These are phyloP conservation scores for Cicer yamashitae DNA, from an alignment of 306 rosid genomes.

Conservation along the genomic window DNA sequence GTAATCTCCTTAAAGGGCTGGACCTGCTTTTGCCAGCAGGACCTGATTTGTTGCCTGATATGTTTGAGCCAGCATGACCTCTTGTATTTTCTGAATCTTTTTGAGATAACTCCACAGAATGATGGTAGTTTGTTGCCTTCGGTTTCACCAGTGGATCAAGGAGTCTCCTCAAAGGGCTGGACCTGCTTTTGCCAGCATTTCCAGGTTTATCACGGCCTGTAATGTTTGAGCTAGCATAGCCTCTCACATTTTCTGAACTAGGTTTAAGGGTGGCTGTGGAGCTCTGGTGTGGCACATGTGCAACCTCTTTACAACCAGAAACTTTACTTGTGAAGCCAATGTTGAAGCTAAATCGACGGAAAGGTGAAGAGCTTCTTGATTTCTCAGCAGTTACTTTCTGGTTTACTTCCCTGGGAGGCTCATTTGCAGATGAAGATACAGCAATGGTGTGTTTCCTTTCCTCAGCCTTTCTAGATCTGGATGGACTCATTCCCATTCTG, in stretches of 20 bases:
- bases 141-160: slow-evolving; percentile 79
- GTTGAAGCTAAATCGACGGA: slow-evolving; percentile 65
- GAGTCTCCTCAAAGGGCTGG: slow-evolving; percentile 90
- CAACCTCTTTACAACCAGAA: slow-evolving; percentile 62
- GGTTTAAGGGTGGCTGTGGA: slow-evolving; percentile 53
- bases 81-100: slow-evolving; percentile 50
- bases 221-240: slow-evolving; percentile 55
- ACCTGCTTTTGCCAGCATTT: slow-evolving; percentile 62
- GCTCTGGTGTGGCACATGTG: slow-evolving; percentile 52
- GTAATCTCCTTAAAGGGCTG: slow-evolving; percentile 90
- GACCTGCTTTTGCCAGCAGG: slow-evolving; percentile 67
- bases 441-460: slow-evolving; percentile 48
- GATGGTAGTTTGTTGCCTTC: slow-evolving; percentile 59
- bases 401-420: slow-evolving; percentile 50
- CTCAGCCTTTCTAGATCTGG: slow-evolving; percentile 55
- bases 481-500: slow-evolving; percentile 59
- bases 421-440: slow-evolving; percentile 48
- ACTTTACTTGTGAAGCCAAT: slow-evolving; percentile 64
- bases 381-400: slow-evolving; percentile 62
- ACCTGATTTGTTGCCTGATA: slow-evolving; percentile 54
- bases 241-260: slow-evolving; percentile 46
- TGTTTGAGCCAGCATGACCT: slow-evolving; percentile 54
- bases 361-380: slow-evolving; percentile 83
- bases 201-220: slow-evolving; percentile 59
- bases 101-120: slow-evolving; percentile 50